Conservation (phyloP, 139 green algal genomes). For the Volvox africanus region DNA sequence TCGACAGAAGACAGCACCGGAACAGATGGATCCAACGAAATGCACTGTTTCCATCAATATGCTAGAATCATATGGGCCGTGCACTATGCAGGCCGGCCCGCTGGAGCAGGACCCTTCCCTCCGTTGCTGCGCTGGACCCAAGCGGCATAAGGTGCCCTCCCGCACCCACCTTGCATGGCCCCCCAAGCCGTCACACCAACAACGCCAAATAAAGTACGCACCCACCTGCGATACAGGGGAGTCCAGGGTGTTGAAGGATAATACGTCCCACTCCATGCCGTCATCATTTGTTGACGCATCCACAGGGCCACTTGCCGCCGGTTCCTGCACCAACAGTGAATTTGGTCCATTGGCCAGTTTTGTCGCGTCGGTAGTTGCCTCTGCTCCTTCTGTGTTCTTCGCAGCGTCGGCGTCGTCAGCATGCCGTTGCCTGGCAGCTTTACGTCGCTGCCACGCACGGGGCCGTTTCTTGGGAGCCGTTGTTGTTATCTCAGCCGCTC, state of each 20-base stretch:
- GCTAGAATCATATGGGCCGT: too few relatives aligned
- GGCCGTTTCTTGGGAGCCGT: neutral
- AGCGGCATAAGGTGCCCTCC: too few relatives aligned
- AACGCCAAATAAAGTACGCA: neutral
- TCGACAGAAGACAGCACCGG: too few relatives aligned
- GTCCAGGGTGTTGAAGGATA: slow-evolving; percentile 32
- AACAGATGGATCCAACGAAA: too few relatives aligned
- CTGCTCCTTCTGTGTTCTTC: neutral
- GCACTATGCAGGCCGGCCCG: too few relatives aligned
- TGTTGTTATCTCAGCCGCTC: too few relatives aligned
- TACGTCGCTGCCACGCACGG: slow-evolving; percentile 41
- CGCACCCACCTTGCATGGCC: too few relatives aligned
- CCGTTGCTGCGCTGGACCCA: too few relatives aligned
- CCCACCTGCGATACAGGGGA: slow-evolving; percentile 27
- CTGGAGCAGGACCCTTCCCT: too few relatives aligned
- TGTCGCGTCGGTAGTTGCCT: neutral
- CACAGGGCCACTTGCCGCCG: neutral
- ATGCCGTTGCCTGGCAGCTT: slow-evolving; percentile 21
- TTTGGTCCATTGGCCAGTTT: neutral
- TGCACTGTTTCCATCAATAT: too few relatives aligned
- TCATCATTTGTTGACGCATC: too few relatives aligned
- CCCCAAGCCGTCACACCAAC: too few relatives aligned
- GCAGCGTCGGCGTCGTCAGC: slow-evolving; percentile 11
- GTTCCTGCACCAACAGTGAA: neutral
- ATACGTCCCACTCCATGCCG: neutral